Evolutionary conservation across 306 rosid species (phyloP).

Genomic region (Vigna radiata): DNA sequence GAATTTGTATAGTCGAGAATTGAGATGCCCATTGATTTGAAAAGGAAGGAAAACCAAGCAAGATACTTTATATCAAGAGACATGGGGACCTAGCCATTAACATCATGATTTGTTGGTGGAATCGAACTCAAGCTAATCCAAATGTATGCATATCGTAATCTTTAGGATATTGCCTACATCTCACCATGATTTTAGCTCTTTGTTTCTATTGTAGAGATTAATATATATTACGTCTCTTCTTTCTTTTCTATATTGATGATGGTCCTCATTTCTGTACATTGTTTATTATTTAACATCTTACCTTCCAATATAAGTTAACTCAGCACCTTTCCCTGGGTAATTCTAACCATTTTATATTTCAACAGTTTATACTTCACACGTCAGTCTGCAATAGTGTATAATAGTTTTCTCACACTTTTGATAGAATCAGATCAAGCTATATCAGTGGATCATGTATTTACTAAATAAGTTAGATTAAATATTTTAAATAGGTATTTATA

Average conservation of each 20-base stretch:
- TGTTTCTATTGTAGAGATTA: constrained; percentile 27
- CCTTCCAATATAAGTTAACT: neutral
- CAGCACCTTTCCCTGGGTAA: neutral
- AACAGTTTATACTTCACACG: too few species aligned
- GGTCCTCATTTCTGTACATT: constrained; percentile 35
- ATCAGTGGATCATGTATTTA: too few species aligned
- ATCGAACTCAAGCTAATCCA: constrained; percentile 46
- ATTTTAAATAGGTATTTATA: too few species aligned
- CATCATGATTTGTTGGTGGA: constrained; percentile 46
- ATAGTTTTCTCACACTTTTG: too few species aligned
- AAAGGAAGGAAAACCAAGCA: constrained; percentile 36
- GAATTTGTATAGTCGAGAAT: constrained; percentile 32
- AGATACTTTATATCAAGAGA: constrained; percentile 36
- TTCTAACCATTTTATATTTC: neutral
- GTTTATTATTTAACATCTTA: constrained; percentile 12
- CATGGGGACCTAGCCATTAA: constrained; percentile 40
- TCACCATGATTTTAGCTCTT: constrained; percentile 47
- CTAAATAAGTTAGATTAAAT: too few species aligned
- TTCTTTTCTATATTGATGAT: constrained; percentile 6
- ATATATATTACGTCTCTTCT: neutral
- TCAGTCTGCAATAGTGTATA: too few species aligned
- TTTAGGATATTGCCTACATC: constrained; percentile 53
- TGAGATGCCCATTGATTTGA: constrained; percentile 34
- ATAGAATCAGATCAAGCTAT: too few species aligned
- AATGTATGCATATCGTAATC: constrained; percentile 59